Base-by-base conservation (phyloP, 208 protist genomes). In the Crithidia brevicula region DNA sequence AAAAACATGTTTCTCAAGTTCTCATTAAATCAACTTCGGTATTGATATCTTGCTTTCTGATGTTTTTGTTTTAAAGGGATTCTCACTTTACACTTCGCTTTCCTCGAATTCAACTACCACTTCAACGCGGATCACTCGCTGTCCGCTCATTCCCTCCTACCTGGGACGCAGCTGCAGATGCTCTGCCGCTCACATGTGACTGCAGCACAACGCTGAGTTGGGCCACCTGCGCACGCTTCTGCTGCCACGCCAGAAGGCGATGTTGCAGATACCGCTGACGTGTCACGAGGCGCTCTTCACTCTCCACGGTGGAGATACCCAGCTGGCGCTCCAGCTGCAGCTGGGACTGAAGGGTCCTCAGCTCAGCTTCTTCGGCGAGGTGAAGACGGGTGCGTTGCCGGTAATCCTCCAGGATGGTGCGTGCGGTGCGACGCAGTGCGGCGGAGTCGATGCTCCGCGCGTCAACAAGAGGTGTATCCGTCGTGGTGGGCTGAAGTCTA, bases 211-310 rank as follows among this genome's bases (percentile, higher is more conserved):
- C 64, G 23, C 59, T 38, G 25, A 88, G 63, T 58, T 85, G 77
- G 28, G 54, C 42, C 9, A 88, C 67, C 58, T 77, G 62, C 10
- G 79, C 79, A 40, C 75, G 64, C 27, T 62, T 34, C 49, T 76
- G 71, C 31, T 77, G 36, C 49, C 75, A 81, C 72, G 77, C 71
- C 45, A 82, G 57, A 2, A 67, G 15, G n/a, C 79, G 68, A 27
- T 43, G 73, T 30, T 56, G 53, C 42, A 88, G 46, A 16, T 59
- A 59, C 38, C 52, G 28, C 61, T 64, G 59, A 33, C 79, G 62
- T 31, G 65, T 49, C 46, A 67, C 47, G 30, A 83, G 56, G 27
- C 57, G 34, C 53, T 57, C 58, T 15, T 47, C 60, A 20, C 61
- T 22, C 16, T 62, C 18, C 34, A 51, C 61, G 20, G 31, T 57